Percentiles rank a stretch among this genome's conserved stretches.
Evolutionary conservation across 2,329 filamentous ascomycete genomes (phyloP).

Genomic region (Leptographium flavum): DNA sequence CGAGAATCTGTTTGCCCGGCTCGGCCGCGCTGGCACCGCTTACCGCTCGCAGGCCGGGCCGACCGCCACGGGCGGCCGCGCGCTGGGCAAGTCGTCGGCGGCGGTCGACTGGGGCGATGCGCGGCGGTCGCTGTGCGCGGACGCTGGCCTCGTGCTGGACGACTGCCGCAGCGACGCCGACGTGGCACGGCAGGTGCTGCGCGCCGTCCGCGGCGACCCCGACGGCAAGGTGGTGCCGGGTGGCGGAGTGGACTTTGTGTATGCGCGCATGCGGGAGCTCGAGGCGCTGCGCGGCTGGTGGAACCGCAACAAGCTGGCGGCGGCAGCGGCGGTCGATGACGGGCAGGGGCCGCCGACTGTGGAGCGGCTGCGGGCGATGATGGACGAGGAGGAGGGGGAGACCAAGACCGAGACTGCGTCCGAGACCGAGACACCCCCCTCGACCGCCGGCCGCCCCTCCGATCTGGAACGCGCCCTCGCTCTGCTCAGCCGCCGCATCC

Average conservation of each 20-base stretch:
- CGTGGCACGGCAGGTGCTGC: conserved; percentile 37
- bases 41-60: conserved; percentile 48
- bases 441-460: background rate
- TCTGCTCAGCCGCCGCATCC: conserved; percentile 33
- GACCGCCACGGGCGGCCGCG: conserved; percentile 39
- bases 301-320: conserved; percentile 37
- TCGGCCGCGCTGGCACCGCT: conserved; percentile 48
- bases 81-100: conserved; percentile 49
- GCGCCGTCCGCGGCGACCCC: conserved; percentile 43
- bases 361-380: conserved; percentile 9
- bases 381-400: conserved; percentile 5
- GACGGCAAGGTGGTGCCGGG: conserved; percentile 42
- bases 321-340: conserved; percentile 17
- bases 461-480: conserved; percentile 31
- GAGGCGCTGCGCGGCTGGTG: conserved; percentile 54
- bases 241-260: conserved; percentile 52
- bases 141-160: conserved; percentile 38
- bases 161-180: conserved; percentile 45
- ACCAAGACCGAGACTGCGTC: too few relatives aligned
- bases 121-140: conserved; percentile 38
- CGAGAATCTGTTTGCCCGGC: conserved; percentile 80
- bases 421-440: background rate
- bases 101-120: conserved; percentile 87
- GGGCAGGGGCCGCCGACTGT: conserved; percentile 21
- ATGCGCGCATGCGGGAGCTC: conserved; percentile 50